These are phyloP conservation scores for Mortierella sp. DNA, from an alignment of 371 early-diverging fungal species.

Conservation along the genomic window DNA sequence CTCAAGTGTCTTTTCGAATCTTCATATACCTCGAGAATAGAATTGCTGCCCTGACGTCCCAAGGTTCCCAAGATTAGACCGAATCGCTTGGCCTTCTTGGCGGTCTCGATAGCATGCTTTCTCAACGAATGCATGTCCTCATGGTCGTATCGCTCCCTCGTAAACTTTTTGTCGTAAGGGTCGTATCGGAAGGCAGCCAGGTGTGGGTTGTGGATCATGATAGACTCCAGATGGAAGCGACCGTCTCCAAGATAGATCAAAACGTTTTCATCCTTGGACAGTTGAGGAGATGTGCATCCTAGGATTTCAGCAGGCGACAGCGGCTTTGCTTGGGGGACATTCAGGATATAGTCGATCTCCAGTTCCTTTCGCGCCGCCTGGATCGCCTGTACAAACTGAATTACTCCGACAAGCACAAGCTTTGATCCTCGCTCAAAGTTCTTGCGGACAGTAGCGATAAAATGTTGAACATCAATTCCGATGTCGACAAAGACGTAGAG, in stretches of 20 bases:
- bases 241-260: constrained; percentile 96
- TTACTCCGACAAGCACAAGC: constrained; percentile 93
- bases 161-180: constrained; percentile 94
- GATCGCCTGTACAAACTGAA: constrained; percentile 96
- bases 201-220: constrained; percentile 98
- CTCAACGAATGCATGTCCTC: constrained; percentile 90
- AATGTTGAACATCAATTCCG: constrained; percentile 94
- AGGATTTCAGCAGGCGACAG: constrained; percentile 98
- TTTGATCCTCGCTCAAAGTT: constrained; percentile 82
- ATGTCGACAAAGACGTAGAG: constrained; percentile 99
- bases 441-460: constrained; percentile 86
- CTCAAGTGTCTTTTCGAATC: neutral
- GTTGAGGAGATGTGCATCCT: constrained; percentile 98
- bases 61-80: constrained; percentile 97
- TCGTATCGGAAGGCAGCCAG: constrained; percentile 97
- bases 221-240: constrained; percentile 99
- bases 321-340: constrained; percentile 95
- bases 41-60: constrained; percentile 98
- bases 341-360: constrained; percentile 70
- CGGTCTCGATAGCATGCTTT: constrained; percentile 81
- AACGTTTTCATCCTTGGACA: constrained; percentile 74
- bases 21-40: constrained; percentile 76
- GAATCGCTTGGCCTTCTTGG: constrained; percentile 78
- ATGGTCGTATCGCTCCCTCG: constrained; percentile 95
- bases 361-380: constrained; percentile 77